These are phyloP conservation scores for Eimeria tenella DNA, from an alignment of 169 alveolate genomes.

Conservation along the genomic window DNA sequence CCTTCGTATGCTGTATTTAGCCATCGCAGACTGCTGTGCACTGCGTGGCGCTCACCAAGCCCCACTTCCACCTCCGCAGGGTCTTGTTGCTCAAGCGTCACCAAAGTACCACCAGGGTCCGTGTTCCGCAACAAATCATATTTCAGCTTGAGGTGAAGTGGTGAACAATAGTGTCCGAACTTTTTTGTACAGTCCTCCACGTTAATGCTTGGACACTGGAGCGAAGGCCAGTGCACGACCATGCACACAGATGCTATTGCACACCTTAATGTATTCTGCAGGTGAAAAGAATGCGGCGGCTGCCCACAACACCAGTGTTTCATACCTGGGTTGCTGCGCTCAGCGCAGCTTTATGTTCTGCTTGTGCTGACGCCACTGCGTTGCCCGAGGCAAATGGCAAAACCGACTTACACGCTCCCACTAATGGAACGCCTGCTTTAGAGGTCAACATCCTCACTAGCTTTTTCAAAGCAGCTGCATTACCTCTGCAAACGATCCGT, in stretches of 20 bases:
- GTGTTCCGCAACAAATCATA: too few relatives aligned
- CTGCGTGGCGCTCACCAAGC: too few relatives aligned
- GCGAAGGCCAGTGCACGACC: not conserved
- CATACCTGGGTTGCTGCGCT: not conserved
- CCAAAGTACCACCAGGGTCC: too few relatives aligned
- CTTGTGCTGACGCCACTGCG: not conserved
- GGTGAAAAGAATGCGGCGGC: not conserved
- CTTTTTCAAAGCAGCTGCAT: not conserved
- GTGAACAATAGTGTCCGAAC: too few relatives aligned
- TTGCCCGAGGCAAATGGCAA: not conserved
- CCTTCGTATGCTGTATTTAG: too few relatives aligned
- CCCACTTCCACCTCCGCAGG: too few relatives aligned
- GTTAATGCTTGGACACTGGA: too few relatives aligned
- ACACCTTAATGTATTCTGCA: not conserved
- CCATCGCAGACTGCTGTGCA: too few relatives aligned
- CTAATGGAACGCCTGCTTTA: not conserved
- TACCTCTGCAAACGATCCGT: not conserved
- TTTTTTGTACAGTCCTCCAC: too few relatives aligned
- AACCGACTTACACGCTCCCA: not conserved
- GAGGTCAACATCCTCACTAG: not conserved
- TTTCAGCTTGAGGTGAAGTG: too few relatives aligned
- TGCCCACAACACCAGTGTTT: not conserved
- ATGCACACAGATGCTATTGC: slow-evolving; percentile 10
- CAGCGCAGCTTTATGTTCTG: too few relatives aligned
- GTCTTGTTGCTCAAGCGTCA: too few relatives aligned